Evolutionary conservation across 2,329 filamentous ascomycete genomes (phyloP).

Genomic region (Hirsutella minnesotensis): DNA sequence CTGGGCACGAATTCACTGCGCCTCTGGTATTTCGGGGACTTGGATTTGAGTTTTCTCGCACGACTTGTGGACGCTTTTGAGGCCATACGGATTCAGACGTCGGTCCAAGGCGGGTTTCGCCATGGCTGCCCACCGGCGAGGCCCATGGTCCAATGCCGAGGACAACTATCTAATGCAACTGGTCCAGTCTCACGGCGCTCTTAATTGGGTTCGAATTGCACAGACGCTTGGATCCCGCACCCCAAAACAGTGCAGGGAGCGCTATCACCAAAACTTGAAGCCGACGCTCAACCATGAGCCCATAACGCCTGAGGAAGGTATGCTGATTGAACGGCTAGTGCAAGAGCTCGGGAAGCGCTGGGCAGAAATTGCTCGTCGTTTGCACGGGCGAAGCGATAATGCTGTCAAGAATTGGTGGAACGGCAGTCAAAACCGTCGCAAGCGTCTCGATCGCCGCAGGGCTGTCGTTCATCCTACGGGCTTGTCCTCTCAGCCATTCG

Average conservation of each 20-base stretch:
- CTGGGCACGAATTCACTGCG: too few relatives aligned
- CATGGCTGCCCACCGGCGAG: slow-evolving; percentile 31
- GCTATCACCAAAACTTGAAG: slow-evolving; percentile 89
- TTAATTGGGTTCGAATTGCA: slow-evolving; percentile 87
- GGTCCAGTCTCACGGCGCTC: slow-evolving; percentile 58
- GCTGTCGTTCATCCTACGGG: background rate
- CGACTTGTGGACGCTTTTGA: too few relatives aligned
- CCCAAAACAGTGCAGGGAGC: slow-evolving; percentile 89
- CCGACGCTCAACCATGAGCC: slow-evolving; percentile 61
- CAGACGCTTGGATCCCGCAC: slow-evolving; percentile 63
- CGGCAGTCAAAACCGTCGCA: slow-evolving; percentile 74
- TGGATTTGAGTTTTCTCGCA: too few relatives aligned
- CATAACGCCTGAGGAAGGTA: slow-evolving; percentile 59
- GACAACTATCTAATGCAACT: slow-evolving; percentile 60
- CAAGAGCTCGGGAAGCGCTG: slow-evolving; percentile 71
- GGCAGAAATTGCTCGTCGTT: slow-evolving; percentile 79
- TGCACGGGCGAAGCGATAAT: slow-evolving; percentile 83
- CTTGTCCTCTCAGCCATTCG: background rate
- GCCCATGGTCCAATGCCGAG: slow-evolving; percentile 73
- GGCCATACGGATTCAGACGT: too few relatives aligned
- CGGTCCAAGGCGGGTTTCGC: background rate
- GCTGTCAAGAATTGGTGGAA: slow-evolving; percentile 99
- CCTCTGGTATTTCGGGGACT: too few relatives aligned
- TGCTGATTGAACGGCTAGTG: slow-evolving; percentile 67
- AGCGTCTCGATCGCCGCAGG: slow-evolving; percentile 24